Base-by-base conservation (phyloP, 176 grass and related monocot genomes). In the Melocanna baccifera region DNA sequence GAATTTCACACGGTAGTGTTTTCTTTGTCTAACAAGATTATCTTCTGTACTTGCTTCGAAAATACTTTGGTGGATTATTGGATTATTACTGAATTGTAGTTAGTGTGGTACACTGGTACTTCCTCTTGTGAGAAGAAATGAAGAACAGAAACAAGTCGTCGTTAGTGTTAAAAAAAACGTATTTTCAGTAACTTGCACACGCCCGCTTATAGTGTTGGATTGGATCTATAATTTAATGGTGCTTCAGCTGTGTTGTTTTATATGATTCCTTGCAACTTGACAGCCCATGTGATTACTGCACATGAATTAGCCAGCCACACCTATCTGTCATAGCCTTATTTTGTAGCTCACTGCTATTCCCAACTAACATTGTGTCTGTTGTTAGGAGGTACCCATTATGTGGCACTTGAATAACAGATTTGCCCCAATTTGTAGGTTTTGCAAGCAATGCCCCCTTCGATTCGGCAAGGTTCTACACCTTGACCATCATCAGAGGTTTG, bases 401-500 rank as follows among this genome's bases (percentile, higher is more conserved):
- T 81, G 13, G 19, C 63, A 62, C 59, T 68, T 71, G 52, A 46
- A 69, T 77, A 77, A 94, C 32, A 70, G 26, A 45, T 65, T 83
- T 58, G 4, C 26, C 29, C 56, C 32, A 1, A 20, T 53, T 16
- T 86, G 52, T 46, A 93, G 95, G 87, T 81, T 81, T 90, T 85
- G 77, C 76, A 25, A 91, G 76, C 69, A 88, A 73, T 45, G 20
- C 43, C 16, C 45, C 76, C 52, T 73, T 95, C 3, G 92, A 95
- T 69, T 88, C 85, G 28, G 91, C 87, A 71, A 89, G 85, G 81
- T 83, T 62, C 68, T 88, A 88, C 46, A 65, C 84, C 7, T 8
- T 81, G 62, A 72, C 87, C 40, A 80, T 89, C 55, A 36, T 93
- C 62, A 93, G 84, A 81, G 83, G 89, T 47, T 62, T 93, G 62